These are phyloP conservation scores for Komagataea norvegica DNA, from an alignment of 1,139 yeast species.

Conservation along the genomic window DNA sequence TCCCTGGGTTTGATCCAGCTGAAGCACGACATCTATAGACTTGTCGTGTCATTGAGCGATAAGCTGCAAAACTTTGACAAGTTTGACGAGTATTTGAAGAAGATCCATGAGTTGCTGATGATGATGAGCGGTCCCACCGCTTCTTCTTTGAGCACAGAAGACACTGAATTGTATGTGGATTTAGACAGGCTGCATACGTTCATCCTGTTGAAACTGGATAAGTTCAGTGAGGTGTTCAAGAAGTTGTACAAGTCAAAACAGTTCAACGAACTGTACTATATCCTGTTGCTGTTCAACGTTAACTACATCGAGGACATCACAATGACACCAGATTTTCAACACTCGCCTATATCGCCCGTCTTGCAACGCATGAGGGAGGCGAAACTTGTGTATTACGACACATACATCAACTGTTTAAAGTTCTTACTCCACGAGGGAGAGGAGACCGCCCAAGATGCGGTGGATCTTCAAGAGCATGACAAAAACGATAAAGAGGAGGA, in stretches of 20 bases:
- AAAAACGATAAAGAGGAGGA: neutral
- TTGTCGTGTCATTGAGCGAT: constrained; percentile 2
- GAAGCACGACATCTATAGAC: constrained; percentile 5
- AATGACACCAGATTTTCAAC: neutral
- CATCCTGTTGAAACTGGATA: constrained; percentile 7
- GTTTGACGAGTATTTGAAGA: constrained; percentile 9
- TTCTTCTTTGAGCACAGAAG: too few relatives aligned
- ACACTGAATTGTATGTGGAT: neutral
- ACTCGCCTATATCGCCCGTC: constrained; percentile 3
- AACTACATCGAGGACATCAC: constrained; percentile 6
- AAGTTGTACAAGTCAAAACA: constrained; percentile 5
- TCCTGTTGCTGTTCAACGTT: constrained; percentile 7
- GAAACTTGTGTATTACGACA: constrained; percentile 6
- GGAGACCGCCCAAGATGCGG: too few relatives aligned
- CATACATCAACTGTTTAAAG: constrained; percentile 2
- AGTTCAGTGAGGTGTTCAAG: constrained; percentile 9
- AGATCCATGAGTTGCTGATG: constrained; percentile 6
- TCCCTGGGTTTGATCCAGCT: neutral
- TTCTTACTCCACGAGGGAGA: neutral
- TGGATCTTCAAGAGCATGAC: neutral
- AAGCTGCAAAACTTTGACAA: constrained; percentile 2
- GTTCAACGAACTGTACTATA: constrained; percentile 4
- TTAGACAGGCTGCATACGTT: constrained; percentile 8
- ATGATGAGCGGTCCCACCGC: too few relatives aligned
- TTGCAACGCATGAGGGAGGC: constrained; percentile 1